Evolutionary conservation across 129 eudicot genomes (phyloP).

Genomic region (Gnaphalium uliginosum): DNA sequence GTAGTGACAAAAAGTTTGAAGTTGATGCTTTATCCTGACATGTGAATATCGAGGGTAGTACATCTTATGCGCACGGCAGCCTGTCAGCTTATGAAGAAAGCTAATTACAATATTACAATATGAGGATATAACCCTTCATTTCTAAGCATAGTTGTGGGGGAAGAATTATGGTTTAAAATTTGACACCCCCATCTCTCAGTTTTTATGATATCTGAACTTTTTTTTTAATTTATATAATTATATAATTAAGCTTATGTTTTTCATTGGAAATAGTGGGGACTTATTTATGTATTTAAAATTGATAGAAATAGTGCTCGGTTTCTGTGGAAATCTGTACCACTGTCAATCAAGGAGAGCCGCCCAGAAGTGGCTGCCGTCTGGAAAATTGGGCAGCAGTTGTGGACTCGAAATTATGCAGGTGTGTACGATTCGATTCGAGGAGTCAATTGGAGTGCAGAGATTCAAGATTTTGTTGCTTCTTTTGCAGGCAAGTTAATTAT

Average conservation of each 20-base stretch:
- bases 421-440: constrained; percentile 77
- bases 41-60: background rate
- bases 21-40: constrained; percentile 13
- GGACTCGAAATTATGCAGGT: constrained; percentile 81
- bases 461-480: constrained; percentile 59
- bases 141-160: background rate
- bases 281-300: constrained; percentile 9
- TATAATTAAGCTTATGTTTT: background rate
- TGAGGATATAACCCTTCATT: background rate
- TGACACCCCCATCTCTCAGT: background rate
- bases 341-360: constrained; percentile 56
- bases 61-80: background rate
- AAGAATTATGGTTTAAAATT: background rate
- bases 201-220: background rate
- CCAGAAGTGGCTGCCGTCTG: constrained; percentile 79
- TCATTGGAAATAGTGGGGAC: constrained; percentile 2
- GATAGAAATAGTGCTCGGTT: constrained; percentile 91
- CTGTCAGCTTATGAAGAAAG: background rate
- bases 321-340: constrained; percentile 76
- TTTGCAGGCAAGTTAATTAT: constrained; percentile 63
- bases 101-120: background rate
- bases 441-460: constrained; percentile 77
- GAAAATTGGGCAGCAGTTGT: constrained; percentile 86
- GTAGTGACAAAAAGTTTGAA: background rate
- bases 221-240: background rate